phyloP scores from a whole-genome alignment of 768 basidiomycete species.

The Boletus bicolor region DNA sequence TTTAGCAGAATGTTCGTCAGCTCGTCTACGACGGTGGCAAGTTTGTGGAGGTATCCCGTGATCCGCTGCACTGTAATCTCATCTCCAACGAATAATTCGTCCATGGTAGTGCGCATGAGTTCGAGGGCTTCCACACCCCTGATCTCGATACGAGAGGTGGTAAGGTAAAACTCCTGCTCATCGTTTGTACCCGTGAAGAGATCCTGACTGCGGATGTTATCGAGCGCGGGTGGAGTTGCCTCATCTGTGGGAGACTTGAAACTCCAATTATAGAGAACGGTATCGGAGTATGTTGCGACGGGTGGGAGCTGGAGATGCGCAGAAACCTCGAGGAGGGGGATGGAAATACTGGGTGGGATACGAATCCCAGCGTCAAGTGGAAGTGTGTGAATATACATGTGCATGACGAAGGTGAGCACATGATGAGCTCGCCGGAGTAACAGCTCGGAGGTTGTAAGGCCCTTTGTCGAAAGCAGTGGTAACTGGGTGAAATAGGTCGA shows the following conservation, averaged over 20 bases:
- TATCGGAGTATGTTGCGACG: conserved; percentile 86
- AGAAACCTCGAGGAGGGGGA: conserved; percentile 74
- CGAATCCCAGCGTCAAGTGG: conserved; percentile 47
- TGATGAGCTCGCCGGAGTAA: conserved; percentile 68
- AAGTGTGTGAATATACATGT: conserved; percentile 73
- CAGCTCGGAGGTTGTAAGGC: conserved; percentile 48
- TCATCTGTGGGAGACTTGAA: conserved; percentile 28
- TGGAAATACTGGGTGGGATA: conserved; percentile 67
- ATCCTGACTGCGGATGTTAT: conserved; percentile 63
- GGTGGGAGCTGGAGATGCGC: conserved; percentile 77
- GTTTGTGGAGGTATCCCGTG: conserved; percentile 58
- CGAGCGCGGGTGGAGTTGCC: conserved; percentile 37
- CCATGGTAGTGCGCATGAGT: conserved; percentile 81
- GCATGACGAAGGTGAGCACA: conserved; percentile 69
- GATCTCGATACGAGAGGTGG: conserved; percentile 83
- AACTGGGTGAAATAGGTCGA: conserved; percentile 38
- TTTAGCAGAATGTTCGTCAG: conserved; percentile 57
- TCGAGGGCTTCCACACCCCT: conserved; percentile 81
- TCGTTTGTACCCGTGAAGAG: conserved; percentile 77
- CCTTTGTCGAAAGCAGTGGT: conserved; percentile 46
- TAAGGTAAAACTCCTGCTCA: conserved; percentile 85
- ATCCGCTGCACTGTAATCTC: conserved; percentile 60
- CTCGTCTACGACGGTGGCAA: conserved; percentile 63
- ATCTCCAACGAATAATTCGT: conserved; percentile 83
- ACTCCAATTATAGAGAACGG: conserved; percentile 85